These are phyloP conservation scores for Pichia sp. DNA, from an alignment of 1,139 yeast genomes.

Conservation along the genomic window DNA sequence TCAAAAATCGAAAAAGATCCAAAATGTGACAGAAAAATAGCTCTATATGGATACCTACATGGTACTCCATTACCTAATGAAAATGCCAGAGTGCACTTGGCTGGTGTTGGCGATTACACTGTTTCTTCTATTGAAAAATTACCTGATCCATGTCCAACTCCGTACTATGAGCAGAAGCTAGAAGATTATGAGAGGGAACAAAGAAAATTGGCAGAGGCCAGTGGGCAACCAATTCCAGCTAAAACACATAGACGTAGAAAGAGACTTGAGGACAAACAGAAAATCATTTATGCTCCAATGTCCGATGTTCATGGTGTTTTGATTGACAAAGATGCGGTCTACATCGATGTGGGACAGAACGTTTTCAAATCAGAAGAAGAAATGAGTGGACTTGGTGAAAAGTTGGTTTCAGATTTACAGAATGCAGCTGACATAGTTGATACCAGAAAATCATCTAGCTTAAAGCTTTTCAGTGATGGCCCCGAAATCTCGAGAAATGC, in stretches of 20 bases:
- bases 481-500: constrained; percentile 42
- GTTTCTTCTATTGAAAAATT: constrained; percentile 76
- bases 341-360: constrained; percentile 76
- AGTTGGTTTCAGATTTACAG: constrained; percentile 77
- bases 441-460: constrained; percentile 50
- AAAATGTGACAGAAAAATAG: constrained; percentile 83
- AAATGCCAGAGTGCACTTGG: constrained; percentile 81
- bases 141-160: constrained; percentile 99
- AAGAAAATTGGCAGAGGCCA: constrained; percentile 56
- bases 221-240: constrained; percentile 54
- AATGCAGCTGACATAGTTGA: constrained; percentile 60
- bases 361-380: constrained; percentile 54
- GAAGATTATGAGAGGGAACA: constrained; percentile 75
- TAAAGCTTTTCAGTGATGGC: constrained; percentile 67
- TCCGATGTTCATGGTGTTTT: constrained; percentile 97
- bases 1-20: constrained; percentile 68
- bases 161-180: constrained; percentile 77
- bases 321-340: constrained; percentile 95
- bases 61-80: constrained; percentile 79
- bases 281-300: constrained; percentile 97
- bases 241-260: constrained; percentile 60
- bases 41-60: constrained; percentile 92
- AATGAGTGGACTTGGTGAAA: constrained; percentile 55
- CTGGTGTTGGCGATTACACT: constrained; percentile 90
- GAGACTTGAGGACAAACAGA: constrained; percentile 89